A percentile compares a stretch with the other conserved stretches of the same genome.
These are phyloP conservation scores for Euptelea pleiosperma DNA, from an alignment of 164 flowering plant species.

Conservation along the genomic window DNA sequence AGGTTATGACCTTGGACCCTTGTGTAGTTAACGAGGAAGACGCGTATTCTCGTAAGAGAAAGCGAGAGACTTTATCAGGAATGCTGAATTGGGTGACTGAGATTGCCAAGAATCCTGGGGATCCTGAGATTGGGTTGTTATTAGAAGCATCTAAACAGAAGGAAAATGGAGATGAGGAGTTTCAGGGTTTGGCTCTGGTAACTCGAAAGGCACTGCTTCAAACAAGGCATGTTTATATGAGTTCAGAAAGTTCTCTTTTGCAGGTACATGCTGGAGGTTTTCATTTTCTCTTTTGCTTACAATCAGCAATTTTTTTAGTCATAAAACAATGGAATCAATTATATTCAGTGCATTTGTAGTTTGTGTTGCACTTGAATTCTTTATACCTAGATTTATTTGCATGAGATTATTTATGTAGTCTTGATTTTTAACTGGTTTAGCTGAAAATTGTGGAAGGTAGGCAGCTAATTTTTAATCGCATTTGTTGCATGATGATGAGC, in stretches of 20 bases:
- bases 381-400: no score
- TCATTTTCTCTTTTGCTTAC: background rate
- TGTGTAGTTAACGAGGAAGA: slow-evolving; percentile 16
- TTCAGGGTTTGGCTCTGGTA: slow-evolving; percentile 50
- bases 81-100: slow-evolving; percentile 57
- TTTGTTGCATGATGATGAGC: no score
- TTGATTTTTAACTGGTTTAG: background rate
- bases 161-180: slow-evolving; percentile 28
- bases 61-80: slow-evolving; percentile 28
- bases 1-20: slow-evolving; percentile 23
- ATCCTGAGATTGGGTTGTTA: slow-evolving; percentile 32
- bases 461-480: background rate
- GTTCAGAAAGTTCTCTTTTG: slow-evolving; percentile 26
- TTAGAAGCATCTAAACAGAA: slow-evolving; percentile 49
- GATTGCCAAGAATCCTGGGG: slow-evolving; percentile 57
- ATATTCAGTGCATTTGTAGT: no score
- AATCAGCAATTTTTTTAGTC: no score
- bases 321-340: no score
- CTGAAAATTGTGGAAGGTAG: background rate
- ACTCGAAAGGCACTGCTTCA: slow-evolving; percentile 42
- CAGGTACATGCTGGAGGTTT: slow-evolving; percentile 33
- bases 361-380: no score
- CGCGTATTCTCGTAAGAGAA: slow-evolving; percentile 39
- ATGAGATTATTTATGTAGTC: background rate
- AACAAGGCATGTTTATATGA: slow-evolving; percentile 23